Evolutionary conservation across 148 eudicot genomes (phyloP).

Genomic region (Spergularia bocconei): DNA sequence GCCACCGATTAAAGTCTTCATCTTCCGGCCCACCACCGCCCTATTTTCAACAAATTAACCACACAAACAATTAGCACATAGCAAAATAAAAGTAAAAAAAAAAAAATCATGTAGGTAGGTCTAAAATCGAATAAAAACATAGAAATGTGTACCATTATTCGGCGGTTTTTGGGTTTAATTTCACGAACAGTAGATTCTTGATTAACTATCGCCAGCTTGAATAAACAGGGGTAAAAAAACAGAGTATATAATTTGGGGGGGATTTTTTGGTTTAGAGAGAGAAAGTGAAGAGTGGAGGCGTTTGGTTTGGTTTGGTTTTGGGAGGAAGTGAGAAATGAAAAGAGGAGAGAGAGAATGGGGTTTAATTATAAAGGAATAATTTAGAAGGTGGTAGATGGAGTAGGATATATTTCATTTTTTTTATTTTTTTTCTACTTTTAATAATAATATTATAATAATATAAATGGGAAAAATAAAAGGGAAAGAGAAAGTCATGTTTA

Average conservation of each 20-base stretch:
- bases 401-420: slow-evolving; percentile 12
- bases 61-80: background rate
- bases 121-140: background rate
- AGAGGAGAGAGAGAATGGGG: slow-evolving; percentile 6
- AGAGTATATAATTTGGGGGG: background rate
- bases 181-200: slow-evolving; percentile 59
- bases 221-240: slow-evolving; percentile 17
- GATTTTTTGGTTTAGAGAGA: background rate
- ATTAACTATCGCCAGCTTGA: slow-evolving; percentile 82
- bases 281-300: slow-evolving; percentile 31
- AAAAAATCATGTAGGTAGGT: background rate
- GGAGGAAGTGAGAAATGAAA: slow-evolving; percentile 11
- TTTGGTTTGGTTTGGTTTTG: slow-evolving; percentile 13
- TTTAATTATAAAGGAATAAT: slow-evolving; percentile 21
- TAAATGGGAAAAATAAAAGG: background rate
- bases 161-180: slow-evolving; percentile 74
- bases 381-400: slow-evolving; percentile 36
- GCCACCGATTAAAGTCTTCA: slow-evolving; percentile 78
- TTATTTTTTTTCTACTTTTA: slow-evolving; percentile 6
- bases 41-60: slow-evolving; percentile 19
- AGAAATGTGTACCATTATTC: slow-evolving; percentile 57
- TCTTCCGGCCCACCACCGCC: slow-evolving; percentile 63
- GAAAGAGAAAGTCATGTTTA: slow-evolving; percentile 36
- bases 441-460: background rate
- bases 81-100: background rate